Percentiles rank a stretch among this genome's conserved stretches.
Evolutionary conservation across 148 eudicot genomes (phyloP).

Genomic region (Bassia scoparia): DNA sequence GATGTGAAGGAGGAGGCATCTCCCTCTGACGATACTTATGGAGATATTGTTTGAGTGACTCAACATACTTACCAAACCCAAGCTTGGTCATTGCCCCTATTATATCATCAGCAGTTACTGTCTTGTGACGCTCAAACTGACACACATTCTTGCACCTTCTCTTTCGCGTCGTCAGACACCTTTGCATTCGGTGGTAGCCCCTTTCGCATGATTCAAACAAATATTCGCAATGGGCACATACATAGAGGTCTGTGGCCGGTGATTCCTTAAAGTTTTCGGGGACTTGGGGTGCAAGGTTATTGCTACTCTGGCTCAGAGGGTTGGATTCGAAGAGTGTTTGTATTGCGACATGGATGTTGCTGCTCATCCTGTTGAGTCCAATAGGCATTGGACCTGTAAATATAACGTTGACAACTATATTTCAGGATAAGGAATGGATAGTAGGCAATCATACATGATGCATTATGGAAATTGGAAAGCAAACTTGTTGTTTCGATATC

Average conservation of each 20-base stretch:
- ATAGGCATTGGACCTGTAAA: conserved; percentile 18
- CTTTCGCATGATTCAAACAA: conserved; percentile 29
- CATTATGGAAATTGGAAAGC: neutral
- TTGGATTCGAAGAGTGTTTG: neutral
- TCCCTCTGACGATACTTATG: conserved; percentile 26
- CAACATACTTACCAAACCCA: conserved; percentile 29
- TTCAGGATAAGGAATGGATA: neutral
- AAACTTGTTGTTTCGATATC: too few relatives aligned
- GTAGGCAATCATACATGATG: too few relatives aligned
- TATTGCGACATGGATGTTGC: neutral
- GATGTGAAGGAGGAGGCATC: neutral
- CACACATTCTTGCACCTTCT: conserved; percentile 28
- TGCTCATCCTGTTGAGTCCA: neutral
- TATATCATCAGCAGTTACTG: conserved; percentile 32
- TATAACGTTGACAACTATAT: neutral
- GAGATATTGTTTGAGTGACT: conserved; percentile 22
- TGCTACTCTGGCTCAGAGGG: neutral
- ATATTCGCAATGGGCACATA: conserved; percentile 28
- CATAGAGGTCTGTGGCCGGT: neutral
- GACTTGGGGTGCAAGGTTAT: neutral
- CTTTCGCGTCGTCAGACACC: conserved; percentile 32
- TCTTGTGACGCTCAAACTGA: conserved; percentile 29
- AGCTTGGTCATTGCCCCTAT: conserved; percentile 28
- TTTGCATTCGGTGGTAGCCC: conserved; percentile 28
- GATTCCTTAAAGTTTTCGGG: neutral